These are phyloP conservation scores for Aspergillus bombycis DNA, from an alignment of 2,329 filamentous ascomycete genomes.

Conservation along the genomic window DNA sequence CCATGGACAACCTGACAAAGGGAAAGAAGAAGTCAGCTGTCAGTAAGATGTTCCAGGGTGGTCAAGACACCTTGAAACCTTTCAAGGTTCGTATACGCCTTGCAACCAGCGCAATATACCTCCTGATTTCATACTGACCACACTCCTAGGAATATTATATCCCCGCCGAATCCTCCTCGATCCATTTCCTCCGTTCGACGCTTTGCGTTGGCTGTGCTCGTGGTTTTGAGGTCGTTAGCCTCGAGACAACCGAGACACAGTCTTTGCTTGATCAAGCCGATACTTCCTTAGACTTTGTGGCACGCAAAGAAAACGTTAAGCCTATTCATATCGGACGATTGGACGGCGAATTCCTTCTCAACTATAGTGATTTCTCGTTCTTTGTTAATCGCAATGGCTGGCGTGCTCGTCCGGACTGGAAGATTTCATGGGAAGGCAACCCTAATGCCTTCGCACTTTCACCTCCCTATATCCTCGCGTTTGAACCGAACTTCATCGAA, in stretches of 20 bases:
- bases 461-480: slow-evolving; percentile 95
- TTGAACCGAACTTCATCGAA: slow-evolving; percentile 97
- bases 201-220: slow-evolving; percentile 93
- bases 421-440: slow-evolving; percentile 94
- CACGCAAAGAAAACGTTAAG: slow-evolving; percentile 87
- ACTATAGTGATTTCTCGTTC: slow-evolving; percentile 98
- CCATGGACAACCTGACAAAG: slow-evolving; percentile 90
- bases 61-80: slow-evolving; percentile 91
- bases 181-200: slow-evolving; percentile 96
- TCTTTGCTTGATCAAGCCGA: slow-evolving; percentile 96
- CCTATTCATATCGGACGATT: slow-evolving; percentile 97
- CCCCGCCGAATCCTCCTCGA: slow-evolving; percentile 94
- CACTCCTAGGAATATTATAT: slow-evolving; percentile 84
- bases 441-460: slow-evolving; percentile 92
- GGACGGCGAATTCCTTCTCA: slow-evolving; percentile 94
- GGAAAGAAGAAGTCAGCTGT: slow-evolving; percentile 95
- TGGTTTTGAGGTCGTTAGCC: slow-evolving; percentile 94
- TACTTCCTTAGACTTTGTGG: slow-evolving; percentile 95
- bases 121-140: slow-evolving; percentile 16
- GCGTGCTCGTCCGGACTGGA: slow-evolving; percentile 94
- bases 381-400: slow-evolving; percentile 99
- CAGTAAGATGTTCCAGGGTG: slow-evolving; percentile 90
- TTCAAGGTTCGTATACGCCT: slow-evolving; percentile 66
- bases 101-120: neutral
- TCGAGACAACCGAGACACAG: slow-evolving; percentile 97